Evolutionary conservation across 345 rosid species (phyloP).

Genomic region (Raphanus raphanistrum): DNA sequence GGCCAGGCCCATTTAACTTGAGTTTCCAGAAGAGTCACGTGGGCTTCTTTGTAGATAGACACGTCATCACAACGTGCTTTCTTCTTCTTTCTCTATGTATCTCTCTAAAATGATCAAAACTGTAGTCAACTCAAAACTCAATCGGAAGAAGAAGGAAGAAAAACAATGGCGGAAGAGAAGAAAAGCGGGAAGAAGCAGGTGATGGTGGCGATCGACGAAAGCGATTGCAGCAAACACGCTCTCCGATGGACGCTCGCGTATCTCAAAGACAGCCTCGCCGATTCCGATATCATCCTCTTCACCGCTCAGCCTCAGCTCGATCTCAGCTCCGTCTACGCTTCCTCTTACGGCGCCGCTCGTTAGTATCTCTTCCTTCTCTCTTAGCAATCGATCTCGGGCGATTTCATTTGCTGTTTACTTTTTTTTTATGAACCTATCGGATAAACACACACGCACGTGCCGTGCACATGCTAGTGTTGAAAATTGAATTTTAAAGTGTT

Average conservation of each 20-base stretch:
- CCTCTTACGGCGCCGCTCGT: constrained; percentile 60
- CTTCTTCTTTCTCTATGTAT: neutral
- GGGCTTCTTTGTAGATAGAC: neutral
- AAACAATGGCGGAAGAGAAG: constrained; percentile 35
- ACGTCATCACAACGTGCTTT: neutral
- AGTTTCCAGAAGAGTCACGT: neutral
- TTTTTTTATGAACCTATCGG: neutral
- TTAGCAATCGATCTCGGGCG: neutral
- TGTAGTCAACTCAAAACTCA: neutral
- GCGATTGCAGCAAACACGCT: constrained; percentile 68
- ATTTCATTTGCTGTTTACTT: neutral
- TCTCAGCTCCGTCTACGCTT: constrained; percentile 54
- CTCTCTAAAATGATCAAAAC: neutral
- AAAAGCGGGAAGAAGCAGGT: constrained; percentile 55
- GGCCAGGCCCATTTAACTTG: neutral
- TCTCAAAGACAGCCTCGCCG: constrained; percentile 44
- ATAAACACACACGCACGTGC: neutral
- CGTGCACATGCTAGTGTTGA: neutral
- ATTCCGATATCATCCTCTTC: constrained; percentile 58
- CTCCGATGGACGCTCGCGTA: constrained; percentile 59
- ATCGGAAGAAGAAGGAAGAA: neutral
- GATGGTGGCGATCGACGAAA: constrained; percentile 80
- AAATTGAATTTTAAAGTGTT: no score
- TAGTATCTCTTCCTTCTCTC: neutral
- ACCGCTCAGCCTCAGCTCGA: constrained; percentile 49